Percentiles rank a stretch among this genome's conserved stretches.
Evolutionary conservation across 2,329 filamentous ascomycete species (phyloP).

Genomic region (Amauroascus verrucosus): DNA sequence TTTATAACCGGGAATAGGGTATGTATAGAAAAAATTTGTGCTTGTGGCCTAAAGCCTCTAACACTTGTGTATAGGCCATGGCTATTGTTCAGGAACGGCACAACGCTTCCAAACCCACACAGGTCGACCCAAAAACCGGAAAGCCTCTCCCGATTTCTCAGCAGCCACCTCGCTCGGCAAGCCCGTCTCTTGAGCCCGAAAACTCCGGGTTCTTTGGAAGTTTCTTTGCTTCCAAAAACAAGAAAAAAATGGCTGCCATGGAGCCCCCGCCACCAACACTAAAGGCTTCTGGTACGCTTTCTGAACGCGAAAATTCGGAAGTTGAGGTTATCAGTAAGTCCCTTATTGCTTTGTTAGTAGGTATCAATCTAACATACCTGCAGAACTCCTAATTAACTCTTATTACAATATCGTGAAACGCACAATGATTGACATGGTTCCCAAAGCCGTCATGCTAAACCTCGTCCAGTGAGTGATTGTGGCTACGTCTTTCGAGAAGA

Average conservation of each 20-base stretch:
- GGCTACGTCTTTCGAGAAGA: background rate
- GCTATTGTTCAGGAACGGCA: conserved; percentile 93
- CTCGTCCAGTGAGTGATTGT: conserved; percentile 69
- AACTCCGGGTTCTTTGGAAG: conserved; percentile 90
- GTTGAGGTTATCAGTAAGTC: conserved; percentile 93
- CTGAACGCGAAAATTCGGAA: conserved; percentile 87
- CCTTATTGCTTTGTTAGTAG: background rate
- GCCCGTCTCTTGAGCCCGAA: conserved; percentile 57
- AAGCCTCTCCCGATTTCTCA: conserved; percentile 66
- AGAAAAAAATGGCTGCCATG: conserved; percentile 99
- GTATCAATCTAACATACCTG: background rate
- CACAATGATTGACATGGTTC: conserved; percentile 99
- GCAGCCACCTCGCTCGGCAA: conserved; percentile 61
- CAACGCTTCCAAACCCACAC: conserved; percentile 68
- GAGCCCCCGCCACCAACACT: conserved; percentile 84
- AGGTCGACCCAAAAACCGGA: conserved; percentile 97
- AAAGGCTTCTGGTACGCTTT: conserved; percentile 87
- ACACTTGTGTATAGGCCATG: conserved; percentile 56
- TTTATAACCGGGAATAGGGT: conserved; percentile 91
- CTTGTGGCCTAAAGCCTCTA: background rate
- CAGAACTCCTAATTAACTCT: conserved; percentile 86
- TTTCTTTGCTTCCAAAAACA: conserved; percentile 98
- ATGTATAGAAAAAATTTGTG: conserved; percentile 26
- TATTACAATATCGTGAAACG: conserved; percentile 98
- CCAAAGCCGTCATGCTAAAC: conserved; percentile 96